Percentiles rank a stretch among this genome's conserved stretches.
These are phyloP conservation scores for Paraleonurus japonicus DNA, from an alignment of 257 asterid species.

Conservation along the genomic window DNA sequence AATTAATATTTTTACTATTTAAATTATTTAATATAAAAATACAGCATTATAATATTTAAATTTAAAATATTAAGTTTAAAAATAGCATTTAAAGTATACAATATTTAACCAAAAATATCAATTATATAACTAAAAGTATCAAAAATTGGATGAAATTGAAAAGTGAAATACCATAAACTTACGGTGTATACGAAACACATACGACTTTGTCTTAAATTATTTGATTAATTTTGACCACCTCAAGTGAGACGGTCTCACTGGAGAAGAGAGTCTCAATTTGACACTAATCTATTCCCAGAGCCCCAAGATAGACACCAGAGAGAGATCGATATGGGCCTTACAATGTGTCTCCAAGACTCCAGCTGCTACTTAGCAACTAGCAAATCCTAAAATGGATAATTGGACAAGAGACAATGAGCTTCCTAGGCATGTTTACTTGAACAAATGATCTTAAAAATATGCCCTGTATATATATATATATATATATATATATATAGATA, in stretches of 20 bases:
- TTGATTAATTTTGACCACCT: neutral
- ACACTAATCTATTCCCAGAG: neutral
- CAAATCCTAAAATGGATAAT: neutral
- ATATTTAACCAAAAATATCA: no score
- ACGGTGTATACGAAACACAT: no score
- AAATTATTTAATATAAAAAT: no score
- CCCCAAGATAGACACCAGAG: neutral
- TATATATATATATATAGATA: conserved; percentile 1
- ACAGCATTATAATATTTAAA: no score
- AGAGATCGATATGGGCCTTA: neutral
- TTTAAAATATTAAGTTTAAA: no score
- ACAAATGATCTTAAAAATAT: neutral
- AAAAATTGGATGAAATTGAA: no score
- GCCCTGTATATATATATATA: neutral
- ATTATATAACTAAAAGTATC: no score
- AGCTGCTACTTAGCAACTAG: neutral
- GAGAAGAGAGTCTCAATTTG: neutral
- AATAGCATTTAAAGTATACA: no score
- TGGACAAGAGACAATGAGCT: neutral
- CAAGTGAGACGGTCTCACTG: neutral
- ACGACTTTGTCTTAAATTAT: no score
- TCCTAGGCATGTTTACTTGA: neutral
- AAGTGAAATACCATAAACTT: no score
- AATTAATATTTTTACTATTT: no score
- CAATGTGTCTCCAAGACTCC: neutral